These are phyloP conservation scores for Malbranchea cinnamomea DNA, from an alignment of 2,329 filamentous ascomycete species.

Conservation along the genomic window DNA sequence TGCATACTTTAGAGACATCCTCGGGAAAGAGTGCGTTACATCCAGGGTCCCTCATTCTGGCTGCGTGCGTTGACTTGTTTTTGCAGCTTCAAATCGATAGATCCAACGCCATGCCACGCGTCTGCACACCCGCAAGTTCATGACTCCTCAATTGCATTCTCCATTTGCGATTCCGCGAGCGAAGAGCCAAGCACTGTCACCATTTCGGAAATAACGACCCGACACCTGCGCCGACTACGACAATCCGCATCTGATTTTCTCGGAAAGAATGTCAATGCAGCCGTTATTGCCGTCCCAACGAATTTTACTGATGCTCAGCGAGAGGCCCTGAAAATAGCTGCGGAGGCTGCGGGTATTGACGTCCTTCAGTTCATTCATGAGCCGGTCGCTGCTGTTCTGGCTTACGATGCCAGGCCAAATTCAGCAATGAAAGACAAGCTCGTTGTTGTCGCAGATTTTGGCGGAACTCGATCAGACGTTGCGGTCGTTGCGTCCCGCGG, in stretches of 20 bases:
- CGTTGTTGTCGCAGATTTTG: constrained; percentile 80
- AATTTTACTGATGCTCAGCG: constrained; percentile 85
- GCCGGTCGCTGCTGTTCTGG: constrained; percentile 73
- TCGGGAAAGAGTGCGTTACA: constrained; percentile 79
- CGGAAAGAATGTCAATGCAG: constrained; percentile 85
- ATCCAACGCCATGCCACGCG: constrained; percentile 85
- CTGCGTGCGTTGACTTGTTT: not conserved
- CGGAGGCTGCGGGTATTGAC: constrained; percentile 68
- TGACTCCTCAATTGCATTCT: constrained; percentile 61
- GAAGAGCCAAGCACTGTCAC: constrained; percentile 54
- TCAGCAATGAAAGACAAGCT: constrained; percentile 68
- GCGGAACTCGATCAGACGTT: constrained; percentile 83
- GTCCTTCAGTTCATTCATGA: constrained; percentile 87
- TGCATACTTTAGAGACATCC: constrained; percentile 88
- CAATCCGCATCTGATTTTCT: constrained; percentile 80
- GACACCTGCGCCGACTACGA: constrained; percentile 69
- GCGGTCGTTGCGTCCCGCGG: constrained; percentile 80
- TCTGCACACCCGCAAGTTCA: constrained; percentile 76
- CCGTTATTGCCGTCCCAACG: constrained; percentile 84
- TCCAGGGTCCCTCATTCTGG: constrained; percentile 9
- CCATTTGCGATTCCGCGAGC: constrained; percentile 58
- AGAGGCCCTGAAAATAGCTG: constrained; percentile 60
- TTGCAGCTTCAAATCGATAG: constrained; percentile 73
- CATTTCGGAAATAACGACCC: constrained; percentile 67
- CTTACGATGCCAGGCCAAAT: constrained; percentile 77